Evolutionary conservation across 352 stramenopile genomes (phyloP).

Genomic region (Phytopythium chamaehyphon): DNA sequence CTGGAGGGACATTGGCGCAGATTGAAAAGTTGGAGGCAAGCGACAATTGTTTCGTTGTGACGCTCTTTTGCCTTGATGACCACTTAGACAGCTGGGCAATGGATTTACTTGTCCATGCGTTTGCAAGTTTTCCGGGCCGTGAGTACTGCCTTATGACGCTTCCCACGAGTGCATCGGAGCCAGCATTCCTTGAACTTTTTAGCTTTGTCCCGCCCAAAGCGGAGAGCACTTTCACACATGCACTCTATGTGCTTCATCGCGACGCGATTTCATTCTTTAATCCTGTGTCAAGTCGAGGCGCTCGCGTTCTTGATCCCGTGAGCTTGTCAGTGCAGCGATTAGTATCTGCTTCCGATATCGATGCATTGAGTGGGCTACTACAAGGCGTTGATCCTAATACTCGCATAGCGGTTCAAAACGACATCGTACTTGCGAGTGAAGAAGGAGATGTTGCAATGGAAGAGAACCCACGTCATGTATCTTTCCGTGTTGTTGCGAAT

Average conservation of each 20-base stretch:
- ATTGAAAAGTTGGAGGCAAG: slow-evolving; percentile 34
- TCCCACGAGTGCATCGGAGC: slow-evolving; percentile 39
- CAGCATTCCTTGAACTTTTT: slow-evolving; percentile 44
- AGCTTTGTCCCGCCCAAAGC: slow-evolving; percentile 32
- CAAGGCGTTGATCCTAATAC: slow-evolving; percentile 22
- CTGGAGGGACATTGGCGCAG: slow-evolving; percentile 20
- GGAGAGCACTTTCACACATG: slow-evolving; percentile 49
- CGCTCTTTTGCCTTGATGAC: slow-evolving; percentile 58
- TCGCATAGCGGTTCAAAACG: slow-evolving; percentile 22
- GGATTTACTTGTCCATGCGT: slow-evolving; percentile 46
- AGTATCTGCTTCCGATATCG: slow-evolving; percentile 8
- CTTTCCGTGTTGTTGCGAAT: slow-evolving; percentile 59
- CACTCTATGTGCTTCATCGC: slow-evolving; percentile 52
- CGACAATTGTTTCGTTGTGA: slow-evolving; percentile 58
- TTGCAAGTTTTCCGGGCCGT: slow-evolving; percentile 42
- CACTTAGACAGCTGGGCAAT: slow-evolving; percentile 33
- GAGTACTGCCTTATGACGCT: slow-evolving; percentile 60
- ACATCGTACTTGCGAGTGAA: slow-evolving; percentile 33
- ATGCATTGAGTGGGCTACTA: slow-evolving; percentile 15
- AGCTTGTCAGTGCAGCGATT: slow-evolving; percentile 32
- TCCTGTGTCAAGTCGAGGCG: slow-evolving; percentile 18
- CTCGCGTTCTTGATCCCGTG: slow-evolving; percentile 26
- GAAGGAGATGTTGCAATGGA: slow-evolving; percentile 59
- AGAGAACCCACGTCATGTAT: slow-evolving; percentile 58
- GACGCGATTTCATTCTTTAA: slow-evolving; percentile 57